Conservation (phyloP, 1,284 basidiomycete species). For the Cryptococcus wingfieldii region DNA sequence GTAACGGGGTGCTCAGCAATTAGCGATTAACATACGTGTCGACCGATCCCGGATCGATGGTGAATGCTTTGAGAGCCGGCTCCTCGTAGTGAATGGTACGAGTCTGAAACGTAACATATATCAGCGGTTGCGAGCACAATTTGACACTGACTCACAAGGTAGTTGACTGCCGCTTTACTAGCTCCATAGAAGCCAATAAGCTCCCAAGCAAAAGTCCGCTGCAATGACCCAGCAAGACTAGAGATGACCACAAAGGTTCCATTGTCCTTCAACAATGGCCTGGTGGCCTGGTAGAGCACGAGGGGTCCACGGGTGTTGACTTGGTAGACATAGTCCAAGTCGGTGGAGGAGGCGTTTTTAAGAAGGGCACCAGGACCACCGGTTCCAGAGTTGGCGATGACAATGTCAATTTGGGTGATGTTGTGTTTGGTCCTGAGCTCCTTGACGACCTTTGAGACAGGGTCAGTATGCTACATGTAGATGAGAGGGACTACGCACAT, state of each 20-base stretch:
- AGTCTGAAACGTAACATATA: background rate
- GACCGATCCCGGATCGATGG: conserved; percentile 1
- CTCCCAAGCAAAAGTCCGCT: background rate
- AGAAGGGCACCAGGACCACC: background rate
- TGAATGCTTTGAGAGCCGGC: conserved; percentile 1
- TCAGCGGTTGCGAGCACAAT: no score
- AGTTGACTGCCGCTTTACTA: conserved; percentile 13
- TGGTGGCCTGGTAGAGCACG: conserved; percentile 19
- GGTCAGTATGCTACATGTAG: no score
- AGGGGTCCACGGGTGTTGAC: conserved; percentile 16
- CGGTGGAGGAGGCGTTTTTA: conserved; percentile 2
- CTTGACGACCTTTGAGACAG: conserved; percentile 8
- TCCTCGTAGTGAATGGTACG: conserved; percentile 7
- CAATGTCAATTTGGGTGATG: conserved; percentile 15
- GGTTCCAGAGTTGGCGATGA: conserved; percentile 21
- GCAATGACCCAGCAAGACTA: conserved; percentile 7
- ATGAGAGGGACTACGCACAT: no score
- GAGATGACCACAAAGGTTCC: conserved; percentile 21
- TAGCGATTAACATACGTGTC: background rate
- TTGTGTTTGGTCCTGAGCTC: conserved; percentile 12
- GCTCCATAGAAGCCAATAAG: conserved; percentile 15
- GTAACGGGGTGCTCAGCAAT: no score
- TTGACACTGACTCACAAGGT: background rate
- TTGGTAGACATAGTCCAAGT: conserved; percentile 2
- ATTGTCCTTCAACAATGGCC: conserved; percentile 6